Evolutionary conservation across 257 asterid genomes (phyloP), one percentile per base, ranked within the genome.

Genomic region (Lithospermum erythrorhizon): DNA sequence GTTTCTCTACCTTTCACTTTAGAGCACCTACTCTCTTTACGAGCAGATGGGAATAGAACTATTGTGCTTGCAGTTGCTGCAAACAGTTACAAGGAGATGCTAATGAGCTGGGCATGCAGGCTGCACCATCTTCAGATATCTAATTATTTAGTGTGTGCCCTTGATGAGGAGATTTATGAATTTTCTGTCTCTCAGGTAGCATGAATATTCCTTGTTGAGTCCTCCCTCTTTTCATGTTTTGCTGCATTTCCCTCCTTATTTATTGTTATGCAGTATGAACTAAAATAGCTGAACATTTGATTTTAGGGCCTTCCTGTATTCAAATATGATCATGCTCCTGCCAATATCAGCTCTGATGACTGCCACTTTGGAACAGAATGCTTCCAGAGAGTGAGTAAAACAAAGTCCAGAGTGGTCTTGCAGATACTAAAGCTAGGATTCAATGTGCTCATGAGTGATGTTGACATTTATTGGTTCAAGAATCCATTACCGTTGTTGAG

Each of bases 21-120:
- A 17, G 95, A 89, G 51, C 67, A 70, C 65, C 69, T 93, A 41
- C 78, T 89, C 13, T 72, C 83, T 6, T 45, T 71, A 59, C 83
- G 72, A n/a, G 87, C 93, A 62, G 89, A 82, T 73, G 65, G 68
- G 78, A 81, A 86, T 60, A 86, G 74, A 78, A 83, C 87, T 16
- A 68, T 93, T 70, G 73, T 84, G 32, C 82, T 93, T 60, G 97
- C 95, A 45, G 65, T 93, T 78, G 97, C 94, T 66, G 97, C 96
- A 63, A 75, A 78, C 68, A 93, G 86, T 64, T 93, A 93, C 67
- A 84, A 86, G 75, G 97, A 93, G 69, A 84, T 89, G 95, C 75
- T 88, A 53, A 91, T 91, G 98, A 91, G 97, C 72, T 91, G 98
- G 98, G 84, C 78, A 6, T 91, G 98, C 78, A 78, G 90, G 73